Evolutionary conservation across 345 rosid genomes (phyloP), one percentile per base, ranked within the genome.

Genomic region (Carallia brachiata): DNA sequence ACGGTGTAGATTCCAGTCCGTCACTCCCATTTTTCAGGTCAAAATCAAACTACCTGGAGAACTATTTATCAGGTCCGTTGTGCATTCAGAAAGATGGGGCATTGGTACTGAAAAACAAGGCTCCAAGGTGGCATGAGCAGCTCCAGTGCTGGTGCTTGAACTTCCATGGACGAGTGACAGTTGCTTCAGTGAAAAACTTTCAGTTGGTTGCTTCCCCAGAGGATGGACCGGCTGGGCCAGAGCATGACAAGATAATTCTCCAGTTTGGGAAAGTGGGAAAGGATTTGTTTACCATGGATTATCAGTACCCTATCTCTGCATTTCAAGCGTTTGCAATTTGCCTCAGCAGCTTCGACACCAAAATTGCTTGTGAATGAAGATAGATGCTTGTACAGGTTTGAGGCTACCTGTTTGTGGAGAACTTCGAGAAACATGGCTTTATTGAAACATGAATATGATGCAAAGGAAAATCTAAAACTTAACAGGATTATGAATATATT

Each of bases 111-210:
- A 67, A 53, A 30, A 76, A 76, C 75, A 76, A 71, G 65, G 68
- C 79, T 32, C 79, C 79, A 15, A 71, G 79, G 63, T 76, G 79
- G 79, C 79, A 76, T 4, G 79, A 76, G 39, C 79, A 76, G 68
- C 75, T 76, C 61, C 79, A 76, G 61, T 75, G 78, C 36, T 76
- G 79, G 79, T 76, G 79, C 63, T 62, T 76, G 64, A 76, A 76
- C 60, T 76, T 76, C 52, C 69, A 76, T 37, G 79, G 79, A 27
- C 75, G 79, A 44, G 79, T 76, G n/a, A 76, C 79, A 23, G 72
- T 76, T 52, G 79, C 79, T 28, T 76, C 79, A 18, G 79, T 76
- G 32, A 76, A 76, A 65, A 76, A 76, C 69, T 76, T 76, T 62
- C 79, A 76, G 65, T 61, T 76, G 27, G 79, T 76, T 62, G 79